Conservation (phyloP, 805 yeast species). For the Nakazawaea anatomiae region DNA sequence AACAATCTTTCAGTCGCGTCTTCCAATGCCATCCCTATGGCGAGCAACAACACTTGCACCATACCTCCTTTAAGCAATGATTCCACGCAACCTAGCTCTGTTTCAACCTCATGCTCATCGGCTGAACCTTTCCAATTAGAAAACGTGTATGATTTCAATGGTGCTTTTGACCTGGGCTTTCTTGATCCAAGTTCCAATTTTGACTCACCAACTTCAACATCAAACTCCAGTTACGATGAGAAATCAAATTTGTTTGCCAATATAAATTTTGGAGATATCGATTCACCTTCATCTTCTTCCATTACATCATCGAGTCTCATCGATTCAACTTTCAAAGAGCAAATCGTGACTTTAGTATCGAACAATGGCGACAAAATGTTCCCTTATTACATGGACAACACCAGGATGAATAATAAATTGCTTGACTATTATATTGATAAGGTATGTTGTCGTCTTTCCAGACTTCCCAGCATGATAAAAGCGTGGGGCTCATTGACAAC, state of each 20-base stretch:
- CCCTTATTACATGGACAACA: constrained; percentile 6
- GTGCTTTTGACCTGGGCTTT: not conserved
- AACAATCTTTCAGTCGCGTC: no score
- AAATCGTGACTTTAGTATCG: not conserved
- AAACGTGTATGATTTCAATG: not conserved
- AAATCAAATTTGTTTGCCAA: not conserved
- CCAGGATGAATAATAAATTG: constrained; percentile 3
- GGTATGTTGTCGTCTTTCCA: not conserved
- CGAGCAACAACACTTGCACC: no score
- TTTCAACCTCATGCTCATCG: not conserved
- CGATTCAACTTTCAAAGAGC: not conserved
- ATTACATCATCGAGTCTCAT: not conserved
- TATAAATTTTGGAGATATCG: not conserved
- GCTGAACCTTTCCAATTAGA: not conserved
- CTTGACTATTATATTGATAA: not conserved
- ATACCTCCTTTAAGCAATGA: not conserved
- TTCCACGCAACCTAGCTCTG: not conserved
- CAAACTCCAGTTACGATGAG: not conserved
- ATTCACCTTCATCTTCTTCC: not conserved
- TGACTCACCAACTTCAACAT: not conserved
- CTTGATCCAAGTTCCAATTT: not conserved
- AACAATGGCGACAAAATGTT: constrained; percentile 1
- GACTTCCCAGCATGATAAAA: not conserved
- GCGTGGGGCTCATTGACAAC: not conserved
- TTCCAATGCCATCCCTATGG: not conserved